Conservation (phyloP, 129 eudicot species). For the Pulicaria dysenterica region DNA sequence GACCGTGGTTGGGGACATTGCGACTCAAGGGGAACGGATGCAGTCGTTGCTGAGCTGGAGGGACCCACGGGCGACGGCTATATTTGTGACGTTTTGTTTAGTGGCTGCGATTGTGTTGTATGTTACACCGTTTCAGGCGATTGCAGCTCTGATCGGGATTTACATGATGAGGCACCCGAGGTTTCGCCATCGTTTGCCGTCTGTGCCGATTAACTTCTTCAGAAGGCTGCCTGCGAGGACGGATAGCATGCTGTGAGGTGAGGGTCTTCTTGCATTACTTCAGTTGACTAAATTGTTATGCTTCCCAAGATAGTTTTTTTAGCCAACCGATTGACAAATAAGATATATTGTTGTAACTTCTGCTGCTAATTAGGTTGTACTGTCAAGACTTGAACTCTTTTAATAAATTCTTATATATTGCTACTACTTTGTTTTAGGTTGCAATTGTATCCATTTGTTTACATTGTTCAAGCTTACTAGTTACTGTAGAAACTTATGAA, state of each 20-base stretch:
- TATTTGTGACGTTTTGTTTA: slow-evolving; percentile 77
- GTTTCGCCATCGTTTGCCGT: slow-evolving; percentile 80
- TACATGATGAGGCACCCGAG: slow-evolving; percentile 96
- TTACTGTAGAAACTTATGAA: too few relatives aligned
- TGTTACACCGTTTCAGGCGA: slow-evolving; percentile 87
- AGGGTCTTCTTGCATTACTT: background rate
- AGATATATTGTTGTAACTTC: slow-evolving; percentile 29
- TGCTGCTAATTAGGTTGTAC: slow-evolving; percentile 31
- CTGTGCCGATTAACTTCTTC: slow-evolving; percentile 86
- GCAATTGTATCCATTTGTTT: too few relatives aligned
- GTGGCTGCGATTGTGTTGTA: slow-evolving; percentile 75
- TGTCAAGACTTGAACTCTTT: slow-evolving; percentile 27
- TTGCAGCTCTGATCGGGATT: slow-evolving; percentile 75
- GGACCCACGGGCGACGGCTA: slow-evolving; percentile 91
- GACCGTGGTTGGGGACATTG: slow-evolving; percentile 87
- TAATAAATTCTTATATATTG: slow-evolving; percentile 28
- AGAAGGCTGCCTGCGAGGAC: slow-evolving; percentile 95
- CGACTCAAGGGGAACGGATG: slow-evolving; percentile 95
- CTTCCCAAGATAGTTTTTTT: background rate
- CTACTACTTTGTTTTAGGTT: background rate
- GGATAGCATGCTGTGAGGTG: slow-evolving; percentile 81
- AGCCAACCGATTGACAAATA: slow-evolving; percentile 20
- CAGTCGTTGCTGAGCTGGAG: slow-evolving; percentile 95
- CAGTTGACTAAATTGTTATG: slow-evolving; percentile 1
- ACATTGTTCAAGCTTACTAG: too few relatives aligned